Percentiles rank a stretch among this genome's conserved stretches.
Conservation (phyloP, 176 grass and related monocot species). For the Juncus inflexus region DNA sequence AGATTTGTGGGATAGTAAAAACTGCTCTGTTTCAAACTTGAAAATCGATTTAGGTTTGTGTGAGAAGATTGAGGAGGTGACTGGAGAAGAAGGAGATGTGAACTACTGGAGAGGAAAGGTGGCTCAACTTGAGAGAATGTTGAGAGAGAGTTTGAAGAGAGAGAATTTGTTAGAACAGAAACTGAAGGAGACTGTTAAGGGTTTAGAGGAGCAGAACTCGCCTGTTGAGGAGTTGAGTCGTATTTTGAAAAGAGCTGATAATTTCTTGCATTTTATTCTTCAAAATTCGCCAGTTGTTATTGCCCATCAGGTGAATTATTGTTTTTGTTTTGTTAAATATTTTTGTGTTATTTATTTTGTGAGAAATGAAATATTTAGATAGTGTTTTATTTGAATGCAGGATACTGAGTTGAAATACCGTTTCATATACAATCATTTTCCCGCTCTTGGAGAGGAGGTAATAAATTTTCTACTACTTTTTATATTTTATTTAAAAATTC, state of each 20-base stretch:
- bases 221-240: slow-evolving; percentile 76
- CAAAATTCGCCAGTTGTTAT: slow-evolving; percentile 90
- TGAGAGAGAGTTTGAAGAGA: slow-evolving; percentile 66
- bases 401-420: slow-evolving; percentile 80
- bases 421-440: slow-evolving; percentile 98
- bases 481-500: too few relatives aligned
- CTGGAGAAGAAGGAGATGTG: slow-evolving; percentile 40
- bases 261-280: slow-evolving; percentile 96
- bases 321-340: slow-evolving; percentile 26
- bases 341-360: slow-evolving; percentile 1
- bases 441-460: slow-evolving; percentile 90
- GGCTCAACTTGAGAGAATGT: slow-evolving; percentile 44
- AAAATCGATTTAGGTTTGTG: slow-evolving; percentile 17
- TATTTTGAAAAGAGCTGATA: slow-evolving; percentile 78
- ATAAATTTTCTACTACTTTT: neutral
- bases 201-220: slow-evolving; percentile 48
- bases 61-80: slow-evolving; percentile 58
- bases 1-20: slow-evolving; percentile 48
- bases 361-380: slow-evolving; percentile 11
- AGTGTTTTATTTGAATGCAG: slow-evolving; percentile 44
- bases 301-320: slow-evolving; percentile 70
- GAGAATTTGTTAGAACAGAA: slow-evolving; percentile 51
- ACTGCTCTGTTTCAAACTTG: neutral
- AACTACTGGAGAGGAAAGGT: slow-evolving; percentile 67
- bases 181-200: slow-evolving; percentile 55